Conservation (phyloP, 1,284 basidiomycete genomes). For the Naganishia sp. region DNA sequence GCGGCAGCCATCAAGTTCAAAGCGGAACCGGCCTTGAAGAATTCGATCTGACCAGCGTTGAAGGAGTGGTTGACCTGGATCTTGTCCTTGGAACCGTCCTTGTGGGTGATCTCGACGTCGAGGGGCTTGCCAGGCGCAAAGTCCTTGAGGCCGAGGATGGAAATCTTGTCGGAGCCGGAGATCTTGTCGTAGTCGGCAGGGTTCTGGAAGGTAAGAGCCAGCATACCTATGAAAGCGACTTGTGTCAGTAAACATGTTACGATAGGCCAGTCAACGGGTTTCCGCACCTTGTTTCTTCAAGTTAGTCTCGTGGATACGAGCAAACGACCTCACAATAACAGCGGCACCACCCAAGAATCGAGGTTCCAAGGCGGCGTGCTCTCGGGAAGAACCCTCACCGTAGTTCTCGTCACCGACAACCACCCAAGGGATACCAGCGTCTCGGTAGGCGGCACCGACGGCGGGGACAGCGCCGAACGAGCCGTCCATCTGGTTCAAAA, state of each 20-base stretch:
- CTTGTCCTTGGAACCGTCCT: slow-evolving; percentile 70
- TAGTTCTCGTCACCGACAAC: slow-evolving; percentile 93
- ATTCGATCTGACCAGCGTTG: slow-evolving; percentile 78
- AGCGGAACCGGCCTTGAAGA: slow-evolving; percentile 86
- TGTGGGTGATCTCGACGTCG: slow-evolving; percentile 75
- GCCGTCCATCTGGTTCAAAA: slow-evolving; percentile 88
- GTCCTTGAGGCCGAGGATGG: slow-evolving; percentile 76
- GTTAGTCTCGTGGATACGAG: slow-evolving; percentile 96
- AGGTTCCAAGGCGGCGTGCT: slow-evolving; percentile 96
- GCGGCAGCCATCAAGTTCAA: slow-evolving; percentile 51
- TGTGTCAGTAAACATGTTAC: background rate
- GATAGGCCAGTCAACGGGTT: background rate
- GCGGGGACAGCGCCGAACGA: slow-evolving; percentile 83
- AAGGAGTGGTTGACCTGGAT: slow-evolving; percentile 55
- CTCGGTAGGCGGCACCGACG: slow-evolving; percentile 83
- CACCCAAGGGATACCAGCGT: slow-evolving; percentile 89
- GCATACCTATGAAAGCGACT: slow-evolving; percentile 55
- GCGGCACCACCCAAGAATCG: slow-evolving; percentile 94
- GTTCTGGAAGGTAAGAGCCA: slow-evolving; percentile 72
- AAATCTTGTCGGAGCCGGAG: slow-evolving; percentile 76
- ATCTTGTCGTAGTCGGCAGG: slow-evolving; percentile 89
- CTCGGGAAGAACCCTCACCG: slow-evolving; percentile 96
- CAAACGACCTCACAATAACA: slow-evolving; percentile 92
- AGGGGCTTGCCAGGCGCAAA: slow-evolving; percentile 88
- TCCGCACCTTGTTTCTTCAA: slow-evolving; percentile 67